Evolutionary conservation across 2,329 filamentous ascomycete species (phyloP), one percentile per base, ranked within the genome.

Genomic region (Piedraia hortae): DNA sequence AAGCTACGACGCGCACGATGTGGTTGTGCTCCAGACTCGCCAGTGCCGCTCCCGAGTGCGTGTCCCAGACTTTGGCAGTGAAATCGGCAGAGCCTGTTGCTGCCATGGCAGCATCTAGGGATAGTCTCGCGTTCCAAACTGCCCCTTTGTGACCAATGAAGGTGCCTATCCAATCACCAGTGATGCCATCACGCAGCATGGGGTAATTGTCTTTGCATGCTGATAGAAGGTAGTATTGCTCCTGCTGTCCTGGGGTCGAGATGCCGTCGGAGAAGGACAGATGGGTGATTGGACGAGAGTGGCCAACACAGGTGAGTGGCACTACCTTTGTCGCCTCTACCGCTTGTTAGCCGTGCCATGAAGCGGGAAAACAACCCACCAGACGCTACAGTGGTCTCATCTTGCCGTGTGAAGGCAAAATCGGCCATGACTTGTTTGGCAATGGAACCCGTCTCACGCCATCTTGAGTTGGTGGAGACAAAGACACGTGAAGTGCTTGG

Each of bases 141-240:
- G 85, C 85, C 30, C 85, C 85, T 50, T 97, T 93, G 54, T 97
- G 85, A 18, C 85, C 85, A 37, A 97, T 70, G 43, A 93, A 93
- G 16, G 85, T 93, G 21, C 85, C 85, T 35, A 93, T 93, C 73
- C 80, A 91, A 46, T 91, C 80, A 27, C 85, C 85, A 21, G 82
- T 97, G 29, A 88, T 62, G 30, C 85, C 85, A 50, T 93, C 77
- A 33, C 85, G 74, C 35, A 97, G 70, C 80, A 93, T 93, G 22
- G 85, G 85, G 44, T 93, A 93, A 41, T 82, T 82, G 54, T 97
- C 85, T 80, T 45, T 24, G 27, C 27, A 36, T 33, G 80, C 78
- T 12, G 80, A 90, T 32, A 91, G 80, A 40, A 91, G 58, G 45
- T 85, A 90, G 48, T 85, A 91, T 26, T 42, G 38, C 7, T 14